phyloP scores from a whole-genome alignment of 1,284 basidiomycete species.

The Microbotryomycetes sp. region DNA sequence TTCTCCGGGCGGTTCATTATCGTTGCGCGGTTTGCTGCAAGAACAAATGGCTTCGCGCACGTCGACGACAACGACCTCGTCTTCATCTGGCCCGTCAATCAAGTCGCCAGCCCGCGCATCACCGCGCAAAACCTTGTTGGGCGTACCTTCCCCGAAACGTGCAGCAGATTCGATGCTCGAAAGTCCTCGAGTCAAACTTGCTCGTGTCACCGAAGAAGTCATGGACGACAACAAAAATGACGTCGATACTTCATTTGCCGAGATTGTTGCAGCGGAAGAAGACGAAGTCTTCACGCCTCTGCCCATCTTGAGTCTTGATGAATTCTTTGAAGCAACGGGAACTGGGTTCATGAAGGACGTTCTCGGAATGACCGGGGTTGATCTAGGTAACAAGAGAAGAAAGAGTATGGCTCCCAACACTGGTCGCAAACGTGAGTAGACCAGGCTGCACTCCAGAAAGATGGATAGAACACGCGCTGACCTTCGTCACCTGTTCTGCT shows the following conservation, averaged over 20 bases:
- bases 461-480: too few relatives aligned
- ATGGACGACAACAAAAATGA: background rate
- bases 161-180: background rate
- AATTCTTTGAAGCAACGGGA: constrained; percentile 26
- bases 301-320: constrained; percentile 19
- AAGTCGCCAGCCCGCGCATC: background rate
- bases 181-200: background rate
- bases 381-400: constrained; percentile 17
- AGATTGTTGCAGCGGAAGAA: background rate
- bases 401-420: constrained; percentile 23
- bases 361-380: constrained; percentile 22
- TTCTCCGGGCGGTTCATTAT: constrained; percentile 20
- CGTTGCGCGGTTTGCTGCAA: constrained; percentile 14
- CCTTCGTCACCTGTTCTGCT: background rate
- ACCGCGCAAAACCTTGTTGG: background rate
- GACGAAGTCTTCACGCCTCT: background rate
- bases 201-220: background rate
- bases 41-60: background rate
- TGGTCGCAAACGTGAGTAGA: background rate
- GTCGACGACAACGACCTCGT: background rate
- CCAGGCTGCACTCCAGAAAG: too few relatives aligned
- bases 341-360: constrained; percentile 26
- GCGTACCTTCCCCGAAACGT: background rate
- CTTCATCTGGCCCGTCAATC: background rate
- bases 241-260: background rate